Base-by-base conservation (phyloP, 768 basidiomycete species). In the Mycena rebaudengoi region DNA sequence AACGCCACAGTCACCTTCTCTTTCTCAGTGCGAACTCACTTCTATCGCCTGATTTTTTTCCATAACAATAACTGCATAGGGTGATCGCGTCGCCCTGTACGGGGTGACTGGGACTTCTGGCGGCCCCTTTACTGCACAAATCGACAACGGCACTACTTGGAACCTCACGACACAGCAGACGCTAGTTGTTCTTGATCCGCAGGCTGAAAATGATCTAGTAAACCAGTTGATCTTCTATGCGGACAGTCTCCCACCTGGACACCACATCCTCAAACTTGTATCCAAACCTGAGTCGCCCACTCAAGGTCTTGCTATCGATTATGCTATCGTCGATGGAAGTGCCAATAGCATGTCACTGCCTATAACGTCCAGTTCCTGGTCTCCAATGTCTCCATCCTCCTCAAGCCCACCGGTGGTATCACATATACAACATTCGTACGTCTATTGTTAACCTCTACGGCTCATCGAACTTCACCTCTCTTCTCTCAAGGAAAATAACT, bases 71-170 rank as follows among this genome's bases (percentile, higher is more conserved):
- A 7, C 43, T 8, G 5, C 21, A 33, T 40, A 65, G 72, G 69
- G 79, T 54, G 62, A 74, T 70, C 70, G 75, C 60, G 53, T 85
- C 45, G 69, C 78, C 11, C 70, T 83, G 26, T 81, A 76, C 41
- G 83, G 84, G 7, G 50, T 80, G 12, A 76, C 82, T 14, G 75
- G 76, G 14, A 7, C 7, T 37, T 74, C 70, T 18, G 72, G 76
- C 10, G 72, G 73, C 1, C 32, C 66, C 11, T 82, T 77, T 66
- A 62, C 69, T 25, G 78, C 77, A 4, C 66, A 70, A 30, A 29
- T 80, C 26, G 78, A 82, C 35, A 65, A 64, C 29, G 60, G 44
- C 12, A 20, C 5, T 18, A 6, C n/a, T 30, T 14, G 16, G 3
- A 6, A 16, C 21, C 40, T 56, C 14, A 44, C 41, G 7, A 18